Conservation (phyloP, 306 rosid species). For the Aeschynomene evenia region DNA sequence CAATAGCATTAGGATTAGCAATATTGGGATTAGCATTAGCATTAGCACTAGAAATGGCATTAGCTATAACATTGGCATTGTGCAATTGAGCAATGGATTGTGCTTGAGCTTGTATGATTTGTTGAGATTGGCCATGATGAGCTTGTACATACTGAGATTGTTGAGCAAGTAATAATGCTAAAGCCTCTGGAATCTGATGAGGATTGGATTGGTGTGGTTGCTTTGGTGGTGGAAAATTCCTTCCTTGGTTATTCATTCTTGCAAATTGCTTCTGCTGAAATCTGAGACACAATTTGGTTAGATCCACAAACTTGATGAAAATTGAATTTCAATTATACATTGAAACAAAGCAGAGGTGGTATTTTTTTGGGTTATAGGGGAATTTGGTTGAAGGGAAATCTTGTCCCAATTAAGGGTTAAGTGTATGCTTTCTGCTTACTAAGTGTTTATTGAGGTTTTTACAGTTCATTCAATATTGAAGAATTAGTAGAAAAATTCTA, state of each 20-base stretch:
- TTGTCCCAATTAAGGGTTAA: too few species aligned
- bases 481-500: too few species aligned
- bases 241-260: constrained; percentile 57
- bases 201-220: constrained; percentile 37
- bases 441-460: too few species aligned
- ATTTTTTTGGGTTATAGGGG: too few species aligned
- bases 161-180: constrained; percentile 49
- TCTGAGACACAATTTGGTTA: constrained; percentile 7
- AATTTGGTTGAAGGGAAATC: neutral
- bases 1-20: too few species aligned
- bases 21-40: neutral
- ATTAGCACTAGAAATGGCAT: constrained; percentile 17
- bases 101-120: too few species aligned
- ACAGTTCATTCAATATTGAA: too few species aligned
- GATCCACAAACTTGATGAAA: neutral
- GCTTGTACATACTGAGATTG: constrained; percentile 56
- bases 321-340: neutral
- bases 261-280: constrained; percentile 24
- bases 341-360: neutral
- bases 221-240: constrained; percentile 43
- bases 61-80: constrained; percentile 31
- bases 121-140: constrained; percentile 50
- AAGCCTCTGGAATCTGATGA: constrained; percentile 72
- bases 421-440: too few species aligned
- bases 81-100: constrained; percentile 58